Percentiles rank a stretch among this genome's conserved stretches.
phyloP scores from a whole-genome alignment of 257 asterid genomes.

The Salvia hispanica region DNA sequence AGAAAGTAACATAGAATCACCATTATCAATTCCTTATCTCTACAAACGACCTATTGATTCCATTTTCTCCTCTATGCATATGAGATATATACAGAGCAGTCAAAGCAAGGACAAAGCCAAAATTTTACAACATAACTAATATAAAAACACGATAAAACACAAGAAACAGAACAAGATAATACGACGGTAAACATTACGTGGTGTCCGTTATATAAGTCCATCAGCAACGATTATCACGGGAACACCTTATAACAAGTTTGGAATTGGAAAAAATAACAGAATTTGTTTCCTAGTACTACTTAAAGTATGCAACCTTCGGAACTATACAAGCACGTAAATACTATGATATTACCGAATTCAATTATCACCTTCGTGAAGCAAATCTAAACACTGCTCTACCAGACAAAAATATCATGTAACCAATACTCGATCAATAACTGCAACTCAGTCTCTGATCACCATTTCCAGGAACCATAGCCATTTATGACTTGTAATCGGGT shows the following conservation, averaged over 20 bases:
- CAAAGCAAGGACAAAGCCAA: slow-evolving; percentile 10
- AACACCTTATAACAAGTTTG: slow-evolving; percentile 5
- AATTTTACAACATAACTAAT: not conserved
- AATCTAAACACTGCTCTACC: not conserved
- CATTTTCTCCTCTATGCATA: slow-evolving; percentile 14
- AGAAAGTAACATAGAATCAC: slow-evolving; percentile 24
- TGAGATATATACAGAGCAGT: not conserved
- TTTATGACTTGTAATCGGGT: not conserved
- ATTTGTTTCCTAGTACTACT: not conserved
- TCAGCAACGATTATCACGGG: not conserved
- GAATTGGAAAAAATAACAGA: not conserved
- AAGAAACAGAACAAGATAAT: not conserved
- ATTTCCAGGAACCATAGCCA: too few relatives aligned
- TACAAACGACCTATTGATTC: slow-evolving; percentile 2
- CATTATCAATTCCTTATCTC: slow-evolving; percentile 11
- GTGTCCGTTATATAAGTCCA: not conserved
- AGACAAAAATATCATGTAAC: slow-evolving; percentile 1
- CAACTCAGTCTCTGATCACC: too few relatives aligned
- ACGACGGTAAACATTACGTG: not conserved
- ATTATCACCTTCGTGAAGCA: slow-evolving; percentile 3
- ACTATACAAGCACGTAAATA: too few relatives aligned
- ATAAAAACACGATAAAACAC: not conserved
- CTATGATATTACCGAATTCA: too few relatives aligned
- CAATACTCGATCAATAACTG: too few relatives aligned
- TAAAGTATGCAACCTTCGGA: slow-evolving; percentile 1